Evolutionary conservation across 2,329 filamentous ascomycete species (phyloP), one percentile per base, ranked within the genome.

Genomic region (Dactylellina drechsleri): DNA sequence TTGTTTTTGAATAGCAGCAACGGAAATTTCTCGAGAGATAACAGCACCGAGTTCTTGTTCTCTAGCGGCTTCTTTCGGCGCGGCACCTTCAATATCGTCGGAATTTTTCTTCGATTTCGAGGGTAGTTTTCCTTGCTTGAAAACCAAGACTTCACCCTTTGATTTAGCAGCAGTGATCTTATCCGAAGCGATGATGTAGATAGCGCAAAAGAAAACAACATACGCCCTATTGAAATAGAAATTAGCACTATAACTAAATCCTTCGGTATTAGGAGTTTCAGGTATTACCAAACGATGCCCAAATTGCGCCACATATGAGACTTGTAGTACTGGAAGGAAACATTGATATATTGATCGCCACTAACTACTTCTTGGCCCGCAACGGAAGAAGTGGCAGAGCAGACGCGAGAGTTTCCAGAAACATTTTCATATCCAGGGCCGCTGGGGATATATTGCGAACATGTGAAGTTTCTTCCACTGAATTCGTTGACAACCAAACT

Each of bases 401-500:
- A 92, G 15, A 89, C 84, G 40, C 83, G 84, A 26, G 64, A 65
- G 0, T 64, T 41, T 0, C 76, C 28, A 0, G 70, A 71, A 2
- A 83, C 81, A 45, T 83, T 79, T 1, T 77, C 80, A 76, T 86
- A 86, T 1, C 87, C 83, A 58, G 82, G 86, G 16, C 72, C 72
- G 4, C 82, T 80, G 0, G 86, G 86, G 0, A 87, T 79, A 40
- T 85, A 82, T 6, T 60, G 77, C 0, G 86, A 85, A 76, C 91
- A 92, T 0, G 62, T 54, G 80, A 90, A 95, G 0, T 87, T 76
- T 15, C 89, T 87, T 72, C 84, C 83, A 78, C 88, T 82, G 78
- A 96, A 96, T 81, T 97, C 93, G 82, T 96, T 96, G 77, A 91
- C 86, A 86, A 94, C 90, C 26, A 96, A 85, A 0, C 88, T 84